Evolutionary conservation across 2,329 filamentous ascomycete species (phyloP).

Genomic region (Allantophomopsis cytisporea): DNA sequence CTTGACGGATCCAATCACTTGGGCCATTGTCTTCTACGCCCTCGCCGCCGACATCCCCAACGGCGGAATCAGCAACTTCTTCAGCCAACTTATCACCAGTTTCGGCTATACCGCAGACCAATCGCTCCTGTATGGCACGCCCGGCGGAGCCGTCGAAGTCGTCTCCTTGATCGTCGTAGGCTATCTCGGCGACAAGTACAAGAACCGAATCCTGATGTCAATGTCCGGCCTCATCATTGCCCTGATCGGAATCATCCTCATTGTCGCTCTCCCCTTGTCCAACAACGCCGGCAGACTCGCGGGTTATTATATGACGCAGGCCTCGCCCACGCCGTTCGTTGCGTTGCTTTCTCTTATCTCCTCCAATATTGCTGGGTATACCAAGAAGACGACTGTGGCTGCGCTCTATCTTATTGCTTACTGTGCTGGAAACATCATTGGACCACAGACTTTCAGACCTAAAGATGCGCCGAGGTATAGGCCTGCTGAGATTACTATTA

Average conservation of each 20-base stretch:
- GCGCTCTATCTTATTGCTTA: conserved; percentile 30
- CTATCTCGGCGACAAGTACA: conserved; percentile 14
- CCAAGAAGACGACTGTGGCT: conserved; percentile 33
- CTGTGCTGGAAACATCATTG: conserved; percentile 39
- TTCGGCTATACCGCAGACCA: conserved; percentile 37
- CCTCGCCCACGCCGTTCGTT: conserved; percentile 20
- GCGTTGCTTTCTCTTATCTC: conserved; percentile 20
- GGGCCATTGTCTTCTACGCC: conserved; percentile 29
- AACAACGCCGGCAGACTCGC: conserved; percentile 20
- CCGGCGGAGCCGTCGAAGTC: conserved; percentile 15
- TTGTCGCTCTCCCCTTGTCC: conserved; percentile 20
- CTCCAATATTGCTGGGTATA: conserved; percentile 27
- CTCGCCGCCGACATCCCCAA: conserved; percentile 35
- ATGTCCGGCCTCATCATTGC: conserved; percentile 21
- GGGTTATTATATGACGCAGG: conserved; percentile 23
- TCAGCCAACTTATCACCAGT: conserved; percentile 42
- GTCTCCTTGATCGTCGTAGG: conserved; percentile 11
- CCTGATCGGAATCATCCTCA: conserved; percentile 19
- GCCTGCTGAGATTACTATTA: conserved; percentile 37
- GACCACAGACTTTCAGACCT: conserved; percentile 21
- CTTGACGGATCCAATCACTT: conserved; percentile 16
- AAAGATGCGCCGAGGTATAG: conserved; percentile 35
- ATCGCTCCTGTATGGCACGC: conserved; percentile 10
- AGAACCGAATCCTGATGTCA: conserved; percentile 15
- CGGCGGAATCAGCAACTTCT: conserved; percentile 42